Percentiles rank a stretch among this genome's conserved stretches.
phyloP scores from a whole-genome alignment of 1,139 yeast genomes.

The Candida mesenterica region DNA sequence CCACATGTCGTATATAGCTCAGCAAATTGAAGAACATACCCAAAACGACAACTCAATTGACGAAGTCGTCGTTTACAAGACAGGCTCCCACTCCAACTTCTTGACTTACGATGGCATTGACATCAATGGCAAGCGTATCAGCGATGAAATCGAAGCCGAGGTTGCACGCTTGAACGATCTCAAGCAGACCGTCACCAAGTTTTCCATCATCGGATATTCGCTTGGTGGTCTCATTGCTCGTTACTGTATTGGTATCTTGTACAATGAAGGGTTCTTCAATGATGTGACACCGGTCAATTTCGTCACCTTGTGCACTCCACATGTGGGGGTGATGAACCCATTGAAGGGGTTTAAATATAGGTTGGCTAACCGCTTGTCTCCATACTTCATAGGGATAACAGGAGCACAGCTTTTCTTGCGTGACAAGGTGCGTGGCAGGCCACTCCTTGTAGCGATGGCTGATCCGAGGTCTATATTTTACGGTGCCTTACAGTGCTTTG shows the following conservation, averaged over 20 bases:
- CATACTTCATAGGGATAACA: constrained; percentile 63
- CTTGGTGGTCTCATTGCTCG: constrained; percentile 79
- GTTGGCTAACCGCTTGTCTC: constrained; percentile 49
- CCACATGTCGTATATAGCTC: constrained; percentile 60
- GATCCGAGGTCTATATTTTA: constrained; percentile 59
- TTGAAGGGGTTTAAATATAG: constrained; percentile 44
- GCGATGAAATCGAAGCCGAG: constrained; percentile 59
- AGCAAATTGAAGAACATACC: constrained; percentile 28
- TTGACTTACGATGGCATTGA: constrained; percentile 85
- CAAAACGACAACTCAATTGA: constrained; percentile 7
- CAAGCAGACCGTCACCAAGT: constrained; percentile 39
- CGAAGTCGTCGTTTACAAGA: constrained; percentile 48
- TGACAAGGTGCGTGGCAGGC: constrained; percentile 38
- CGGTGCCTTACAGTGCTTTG: constrained; percentile 53
- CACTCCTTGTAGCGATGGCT: constrained; percentile 66
- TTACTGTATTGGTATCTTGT: constrained; percentile 71
- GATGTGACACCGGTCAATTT: constrained; percentile 53
- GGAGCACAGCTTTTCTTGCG: constrained; percentile 70
- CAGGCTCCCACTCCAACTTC: constrained; percentile 64
- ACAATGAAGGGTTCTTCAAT: constrained; percentile 53
- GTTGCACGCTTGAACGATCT: constrained; percentile 31
- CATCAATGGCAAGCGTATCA: constrained; percentile 75
- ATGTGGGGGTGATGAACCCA: constrained; percentile 73
- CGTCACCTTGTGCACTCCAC: constrained; percentile 79
- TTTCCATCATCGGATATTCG: constrained; percentile 78